These are phyloP conservation scores for Fomitopsis betulina DNA, from an alignment of 1,284 basidiomycete genomes.

Conservation along the genomic window DNA sequence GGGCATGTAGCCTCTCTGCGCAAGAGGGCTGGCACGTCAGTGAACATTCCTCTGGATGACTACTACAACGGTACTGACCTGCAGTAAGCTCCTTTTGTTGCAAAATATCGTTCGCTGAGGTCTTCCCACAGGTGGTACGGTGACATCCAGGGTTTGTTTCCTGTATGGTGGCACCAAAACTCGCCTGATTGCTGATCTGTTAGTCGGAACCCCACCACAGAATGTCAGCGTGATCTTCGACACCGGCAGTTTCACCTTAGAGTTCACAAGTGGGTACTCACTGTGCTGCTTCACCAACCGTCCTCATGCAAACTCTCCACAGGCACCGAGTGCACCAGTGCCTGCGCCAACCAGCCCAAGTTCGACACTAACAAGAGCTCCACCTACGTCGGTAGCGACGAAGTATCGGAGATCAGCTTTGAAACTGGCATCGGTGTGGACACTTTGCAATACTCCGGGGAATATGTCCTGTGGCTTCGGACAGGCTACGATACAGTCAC, in stretches of 20 bases:
- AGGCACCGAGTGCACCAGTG: slow-evolving; percentile 38
- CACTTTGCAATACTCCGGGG: slow-evolving; percentile 36
- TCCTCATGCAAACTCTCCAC: neutral
- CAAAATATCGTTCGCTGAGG: slow-evolving; percentile 18
- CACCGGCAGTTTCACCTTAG: slow-evolving; percentile 40
- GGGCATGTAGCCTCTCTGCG: neutral
- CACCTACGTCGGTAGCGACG: slow-evolving; percentile 41
- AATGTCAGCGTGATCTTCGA: slow-evolving; percentile 45
- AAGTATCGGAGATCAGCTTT: slow-evolving; percentile 38
- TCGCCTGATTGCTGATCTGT: neutral
- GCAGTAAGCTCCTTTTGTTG: slow-evolving; percentile 18
- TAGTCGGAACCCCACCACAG: slow-evolving; percentile 42
- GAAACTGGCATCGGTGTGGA: slow-evolving; percentile 49
- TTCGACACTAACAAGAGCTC: slow-evolving; percentile 43
- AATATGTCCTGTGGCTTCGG: slow-evolving; percentile 37
- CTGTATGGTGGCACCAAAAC: neutral
- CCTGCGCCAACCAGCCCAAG: slow-evolving; percentile 38
- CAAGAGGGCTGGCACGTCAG: slow-evolving; percentile 30
- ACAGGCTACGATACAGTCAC: slow-evolving; percentile 38
- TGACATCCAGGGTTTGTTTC: slow-evolving; percentile 25
- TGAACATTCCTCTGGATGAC: slow-evolving; percentile 36
- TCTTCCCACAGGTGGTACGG: slow-evolving; percentile 38
- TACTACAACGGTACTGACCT: slow-evolving; percentile 48
- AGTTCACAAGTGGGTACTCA: slow-evolving; percentile 37
- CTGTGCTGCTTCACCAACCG: neutral